Base-by-base conservation (phyloP, 106 monocot species). In the Xerophyta viscosa region DNA sequence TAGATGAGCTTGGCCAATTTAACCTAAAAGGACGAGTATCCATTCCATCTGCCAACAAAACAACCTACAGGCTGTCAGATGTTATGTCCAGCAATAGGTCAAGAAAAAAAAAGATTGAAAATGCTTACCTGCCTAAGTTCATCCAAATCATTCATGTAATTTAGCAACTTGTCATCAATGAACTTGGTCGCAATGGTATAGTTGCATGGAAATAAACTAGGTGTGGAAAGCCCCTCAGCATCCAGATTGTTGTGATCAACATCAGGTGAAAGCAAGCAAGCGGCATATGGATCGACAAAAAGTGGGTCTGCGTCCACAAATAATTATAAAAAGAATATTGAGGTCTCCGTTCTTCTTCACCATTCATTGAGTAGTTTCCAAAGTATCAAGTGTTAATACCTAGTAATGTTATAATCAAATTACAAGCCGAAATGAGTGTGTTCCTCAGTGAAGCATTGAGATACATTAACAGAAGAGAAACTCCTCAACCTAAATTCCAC, bases 21-120 rank as follows among this genome's bases (percentile, higher is more conserved):
- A 98, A 50, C 71, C 96, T 78, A 67, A 73, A 89, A 0, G 85
- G 96, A 31, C 96, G 77, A 19, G 96, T 98, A 73, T 98, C 88
- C 78, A 85, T 77, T 20, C 96, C 96, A 86, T 89, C 96, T 89
- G 89, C 75, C 62, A 85, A 74, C 65, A 98, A 65, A 73, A 82
- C 88, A 76, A 98, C 71, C 96, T 98, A 71, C 56, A 70, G 33
- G 59, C 48, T 29, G 6, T 39, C 13, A 39, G 39, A 15, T 6
- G 11, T 33, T 33, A 6, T 11, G 33, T 33, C 5, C 7, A 11
- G 33, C 5, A 11, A 33, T 6, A 6, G 11, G 33, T 33, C 33
- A 33, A 33, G 11, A 33, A 6, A 33, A 33, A 5, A 6, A 33
- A 6, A 33, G 7, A 5, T 5, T 33, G 33, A 33, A 5, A 36